Evolutionary conservation across 805 yeast genomes (phyloP), one percentile per base, ranked within the genome.

Genomic region (Lachancea thermotolerans): DNA sequence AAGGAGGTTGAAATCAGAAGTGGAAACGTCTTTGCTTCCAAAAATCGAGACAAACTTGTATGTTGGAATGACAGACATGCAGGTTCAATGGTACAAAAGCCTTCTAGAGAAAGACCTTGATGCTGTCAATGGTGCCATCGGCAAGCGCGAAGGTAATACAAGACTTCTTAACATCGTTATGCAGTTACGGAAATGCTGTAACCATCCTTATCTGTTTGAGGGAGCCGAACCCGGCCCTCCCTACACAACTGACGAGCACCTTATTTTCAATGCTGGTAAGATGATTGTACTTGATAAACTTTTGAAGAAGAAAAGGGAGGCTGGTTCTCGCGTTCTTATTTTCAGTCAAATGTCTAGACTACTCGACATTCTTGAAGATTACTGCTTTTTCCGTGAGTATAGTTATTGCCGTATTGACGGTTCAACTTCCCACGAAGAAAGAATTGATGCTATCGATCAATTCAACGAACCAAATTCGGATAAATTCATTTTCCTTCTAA

Each of bases 181-280:
- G 98, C 98, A 91, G 66, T 72, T 91, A 52, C 75, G 98, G 58
- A 91, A 91, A 64, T 91, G 98, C 64, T 91, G 98, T 64, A 91
- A 93, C 62, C 99, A 93, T 66, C 98, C 98, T 0, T 91, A 93
- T 64, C 69, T 91, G 44, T 93, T 93, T 59, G 98, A 91, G 62
- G 98, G 99, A n/a, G 99, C 98, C 1, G 98, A 90, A 65, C 98
- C 97, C 0, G 98, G 98, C 9, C 98, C 98, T 1, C 98, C 98
- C 1, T 91, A 74, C 59, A 91, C 97, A 1, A 91, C 95, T 1
- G 97, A 89, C 64, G 97, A 90, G 64, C 98, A 91, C 66, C 72
- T 91, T 51, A 82, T 90, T n/a, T 81, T 57, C 69, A 91, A 91
- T 61, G 75, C 95, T 6, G 96, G 95, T 28, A 90, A 90, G 62